phyloP scores from a whole-genome alignment of 768 basidiomycete genomes.

The Boletus pseudo-olivaceus region DNA sequence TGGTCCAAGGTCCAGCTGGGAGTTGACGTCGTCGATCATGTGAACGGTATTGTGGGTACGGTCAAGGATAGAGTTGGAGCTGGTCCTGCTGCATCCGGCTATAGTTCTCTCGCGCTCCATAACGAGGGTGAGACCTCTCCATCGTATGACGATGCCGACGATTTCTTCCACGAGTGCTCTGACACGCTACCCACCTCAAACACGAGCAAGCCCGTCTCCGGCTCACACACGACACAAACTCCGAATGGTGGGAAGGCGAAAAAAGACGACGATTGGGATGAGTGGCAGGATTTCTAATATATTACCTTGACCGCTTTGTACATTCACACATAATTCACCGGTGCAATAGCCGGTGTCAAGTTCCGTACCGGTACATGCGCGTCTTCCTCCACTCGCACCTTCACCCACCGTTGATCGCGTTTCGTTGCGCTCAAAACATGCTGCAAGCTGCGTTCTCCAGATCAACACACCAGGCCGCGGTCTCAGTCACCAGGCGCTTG shows the following conservation, averaged over 20 bases:
- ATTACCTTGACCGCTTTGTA: neutral
- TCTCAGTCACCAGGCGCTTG: slow-evolving; percentile 22
- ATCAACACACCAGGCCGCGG: slow-evolving; percentile 2
- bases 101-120: slow-evolving; percentile 44
- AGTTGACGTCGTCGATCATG: slow-evolving; percentile 78
- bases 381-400: neutral
- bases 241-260: slow-evolving; percentile 18
- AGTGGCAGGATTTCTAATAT: slow-evolving; percentile 72
- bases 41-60: slow-evolving; percentile 64
- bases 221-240: slow-evolving; percentile 5
- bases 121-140: slow-evolving; percentile 56
- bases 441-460: slow-evolving; percentile 17
- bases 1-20: slow-evolving; percentile 78
- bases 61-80: slow-evolving; percentile 57
- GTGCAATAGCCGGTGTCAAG: slow-evolving; percentile 14
- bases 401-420: neutral
- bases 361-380: slow-evolving; percentile 19
- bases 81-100: slow-evolving; percentile 52
- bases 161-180: slow-evolving; percentile 48
- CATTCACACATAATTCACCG: neutral
- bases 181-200: slow-evolving; percentile 17
- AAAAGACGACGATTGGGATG: slow-evolving; percentile 63
- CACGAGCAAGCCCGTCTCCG: slow-evolving; percentile 3
- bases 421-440: slow-evolving; percentile 13
- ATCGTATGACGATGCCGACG: slow-evolving; percentile 61